phyloP scores from a whole-genome alignment of 179 eudicot genomes.

The Amaranthus tricolor region DNA sequence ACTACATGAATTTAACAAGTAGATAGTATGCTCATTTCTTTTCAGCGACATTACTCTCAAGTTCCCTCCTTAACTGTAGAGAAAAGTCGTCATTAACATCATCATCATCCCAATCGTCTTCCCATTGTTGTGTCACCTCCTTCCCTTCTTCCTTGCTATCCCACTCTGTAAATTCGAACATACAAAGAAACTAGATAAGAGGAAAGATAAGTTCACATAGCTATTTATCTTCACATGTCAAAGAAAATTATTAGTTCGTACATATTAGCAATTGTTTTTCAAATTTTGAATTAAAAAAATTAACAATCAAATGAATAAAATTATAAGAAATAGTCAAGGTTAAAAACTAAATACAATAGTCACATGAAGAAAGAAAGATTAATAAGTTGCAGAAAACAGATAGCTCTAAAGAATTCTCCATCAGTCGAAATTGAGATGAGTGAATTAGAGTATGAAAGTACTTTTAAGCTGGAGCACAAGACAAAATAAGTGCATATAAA shows the following conservation, averaged over 20 bases:
- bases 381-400: not conserved
- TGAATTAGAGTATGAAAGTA: no score
- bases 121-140: constrained; percentile 85
- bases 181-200: not conserved
- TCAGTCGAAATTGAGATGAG: no score
- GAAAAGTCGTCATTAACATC: constrained; percentile 92
- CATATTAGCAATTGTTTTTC: no score
- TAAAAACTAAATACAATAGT: not conserved
- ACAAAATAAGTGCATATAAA: no score
- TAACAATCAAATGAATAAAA: no score
- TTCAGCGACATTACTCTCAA: constrained; percentile 56
- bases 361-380: not conserved
- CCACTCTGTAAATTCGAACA: constrained; percentile 49
- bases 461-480: no score
- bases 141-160: constrained; percentile 71
- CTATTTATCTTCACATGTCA: no score
- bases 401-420: no score
- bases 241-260: no score
- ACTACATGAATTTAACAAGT: not conserved
- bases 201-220: not conserved
- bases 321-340: not conserved
- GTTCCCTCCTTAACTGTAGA: constrained; percentile 73
- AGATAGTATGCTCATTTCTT: constrained; percentile 45
- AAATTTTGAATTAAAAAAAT: no score
- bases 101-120: constrained; percentile 95